Evolutionary conservation across 495 filamentous ascomycete genomes (phyloP), one percentile per base, ranked within the genome.

Genomic region (Neurospora sp.): DNA sequence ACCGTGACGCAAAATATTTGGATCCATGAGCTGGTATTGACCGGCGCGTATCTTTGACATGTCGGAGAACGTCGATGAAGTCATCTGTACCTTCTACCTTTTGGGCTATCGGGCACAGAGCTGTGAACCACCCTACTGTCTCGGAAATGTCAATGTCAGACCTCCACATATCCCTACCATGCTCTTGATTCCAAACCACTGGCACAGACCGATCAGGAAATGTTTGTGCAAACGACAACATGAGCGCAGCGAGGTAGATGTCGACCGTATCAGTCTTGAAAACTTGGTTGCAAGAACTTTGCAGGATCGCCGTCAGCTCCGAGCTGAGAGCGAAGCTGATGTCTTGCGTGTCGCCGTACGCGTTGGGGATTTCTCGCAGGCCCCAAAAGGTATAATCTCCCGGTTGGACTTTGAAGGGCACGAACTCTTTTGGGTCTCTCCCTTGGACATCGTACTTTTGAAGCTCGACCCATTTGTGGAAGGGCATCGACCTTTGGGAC

Each of bases 391-490:
- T 72, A 69, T 75, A 82, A 42, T 83, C 83, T 73, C 81, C 83
- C 1, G 76, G 74, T 16, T 79, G 78, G 9, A 82, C 76, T 7
- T 75, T 48, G 40, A 82, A 83, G 0, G 81, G 78, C 7, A 82
- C 68, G 7, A 77, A 72, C 10, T 73, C 70, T 17, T 20, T 44
- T 20, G 76, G 74, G 37, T 78, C 78, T 38, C 74, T 75, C 1
- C 59, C 76, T 41, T 79, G 77, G 10, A 81, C 77, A 9, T 77
- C 76, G 38, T 76, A 74, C 65, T 78, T 83, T 41, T 84, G 79
- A 5, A 84, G 79, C 20, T 83, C 81, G 16, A 84, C 86, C 91
- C 90, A 93, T 37, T 84, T 87, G 76, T 90, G 87, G 75, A 91
- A 92, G 0, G 90, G 87, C 71, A 91, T 83, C 1, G 83, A 82